Conservation (phyloP, 2,329 filamentous ascomycete genomes). For the Fusarium tanahbumbuense region DNA sequence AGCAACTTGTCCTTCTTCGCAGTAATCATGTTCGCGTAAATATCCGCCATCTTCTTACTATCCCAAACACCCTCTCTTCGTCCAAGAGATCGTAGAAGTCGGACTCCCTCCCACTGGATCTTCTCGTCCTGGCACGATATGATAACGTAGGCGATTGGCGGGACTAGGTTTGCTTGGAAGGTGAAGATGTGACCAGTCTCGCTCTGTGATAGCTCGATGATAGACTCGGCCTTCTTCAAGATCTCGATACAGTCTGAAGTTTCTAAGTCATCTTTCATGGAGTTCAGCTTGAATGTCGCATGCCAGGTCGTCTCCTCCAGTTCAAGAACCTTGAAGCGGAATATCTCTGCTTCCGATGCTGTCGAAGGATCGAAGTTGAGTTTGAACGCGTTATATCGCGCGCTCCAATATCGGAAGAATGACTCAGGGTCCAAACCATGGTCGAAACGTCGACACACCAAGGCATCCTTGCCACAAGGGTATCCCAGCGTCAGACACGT, state of each 20-base stretch:
- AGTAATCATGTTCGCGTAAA: conserved; percentile 18
- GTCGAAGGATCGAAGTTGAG: background rate
- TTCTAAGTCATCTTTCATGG: background rate
- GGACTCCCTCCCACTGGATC: conserved; percentile 17
- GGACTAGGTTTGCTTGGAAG: conserved; percentile 13
- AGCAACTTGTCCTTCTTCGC: background rate
- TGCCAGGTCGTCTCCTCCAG: conserved; percentile 9
- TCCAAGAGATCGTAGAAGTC: background rate
- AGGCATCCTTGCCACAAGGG: background rate
- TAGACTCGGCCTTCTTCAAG: background rate
- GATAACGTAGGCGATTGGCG: conserved; percentile 16
- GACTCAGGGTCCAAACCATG: background rate
- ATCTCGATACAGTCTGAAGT: background rate
- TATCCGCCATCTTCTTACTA: conserved; percentile 17
- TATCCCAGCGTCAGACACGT: background rate
- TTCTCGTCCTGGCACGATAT: conserved; percentile 14
- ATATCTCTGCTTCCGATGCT: background rate
- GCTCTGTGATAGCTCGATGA: background rate
- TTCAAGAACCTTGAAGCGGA: conserved; percentile 10
- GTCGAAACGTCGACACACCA: background rate
- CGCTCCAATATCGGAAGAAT: conserved; percentile 14
- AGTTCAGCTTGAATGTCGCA: background rate
- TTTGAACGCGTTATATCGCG: background rate
- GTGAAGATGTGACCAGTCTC: conserved; percentile 5
- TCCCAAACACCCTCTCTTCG: conserved; percentile 29